phyloP scores from a whole-genome alignment of 2,329 filamentous ascomycete genomes.

The Aureobasidium lini region DNA sequence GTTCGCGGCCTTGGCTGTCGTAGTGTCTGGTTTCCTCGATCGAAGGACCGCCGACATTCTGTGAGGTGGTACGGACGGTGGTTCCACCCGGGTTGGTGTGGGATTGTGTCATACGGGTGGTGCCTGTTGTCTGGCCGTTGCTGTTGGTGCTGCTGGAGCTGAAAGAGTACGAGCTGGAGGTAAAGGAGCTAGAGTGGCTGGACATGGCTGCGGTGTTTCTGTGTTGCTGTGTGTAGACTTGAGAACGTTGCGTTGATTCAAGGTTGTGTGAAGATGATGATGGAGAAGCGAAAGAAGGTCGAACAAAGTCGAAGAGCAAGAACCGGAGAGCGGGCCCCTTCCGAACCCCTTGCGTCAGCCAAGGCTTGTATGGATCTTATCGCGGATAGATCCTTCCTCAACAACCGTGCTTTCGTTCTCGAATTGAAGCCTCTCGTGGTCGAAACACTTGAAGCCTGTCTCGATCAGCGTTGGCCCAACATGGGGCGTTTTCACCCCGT shows the following conservation, averaged over 20 bases:
- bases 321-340: neutral
- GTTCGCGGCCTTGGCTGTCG: conserved; percentile 25
- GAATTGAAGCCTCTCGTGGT: neutral
- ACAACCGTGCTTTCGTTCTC: neutral
- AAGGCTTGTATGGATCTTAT: neutral
- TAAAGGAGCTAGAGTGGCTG: conserved; percentile 13
- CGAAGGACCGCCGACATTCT: conserved; percentile 25
- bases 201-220: conserved; percentile 13
- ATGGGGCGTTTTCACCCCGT: conserved; percentile 43
- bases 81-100: conserved; percentile 22
- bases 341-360: neutral
- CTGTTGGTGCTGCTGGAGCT: conserved; percentile 19
- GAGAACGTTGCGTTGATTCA: neutral
- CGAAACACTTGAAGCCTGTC: neutral
- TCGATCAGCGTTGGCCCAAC: neutral
- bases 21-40: conserved; percentile 24
- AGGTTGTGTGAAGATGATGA: too few relatives aligned
- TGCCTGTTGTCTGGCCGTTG: conserved; percentile 20
- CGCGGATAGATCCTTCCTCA: conserved; percentile 1
- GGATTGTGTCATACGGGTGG: conserved; percentile 19
- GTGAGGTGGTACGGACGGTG: conserved; percentile 22
- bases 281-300: neutral
- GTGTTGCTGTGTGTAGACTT: neutral
- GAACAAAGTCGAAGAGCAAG: neutral
- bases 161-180: conserved; percentile 19